phyloP scores from a whole-genome alignment of 163 green algal genomes.

The Volvox carteri region DNA sequence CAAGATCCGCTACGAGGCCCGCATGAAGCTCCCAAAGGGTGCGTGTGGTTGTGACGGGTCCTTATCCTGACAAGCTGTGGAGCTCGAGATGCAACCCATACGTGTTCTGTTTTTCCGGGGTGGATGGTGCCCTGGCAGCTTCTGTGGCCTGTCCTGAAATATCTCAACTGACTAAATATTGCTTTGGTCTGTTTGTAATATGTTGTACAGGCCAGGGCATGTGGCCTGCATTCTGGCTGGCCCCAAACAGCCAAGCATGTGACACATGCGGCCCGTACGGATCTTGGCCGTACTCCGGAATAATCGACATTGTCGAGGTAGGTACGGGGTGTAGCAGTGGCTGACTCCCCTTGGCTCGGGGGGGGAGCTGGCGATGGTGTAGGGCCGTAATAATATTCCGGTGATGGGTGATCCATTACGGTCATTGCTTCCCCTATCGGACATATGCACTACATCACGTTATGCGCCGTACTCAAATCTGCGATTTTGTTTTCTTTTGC shows the following conservation, averaged over 20 bases:
- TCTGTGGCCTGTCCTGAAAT: neutral
- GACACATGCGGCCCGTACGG: constrained; percentile 22
- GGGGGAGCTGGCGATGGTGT: neutral
- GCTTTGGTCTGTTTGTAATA: neutral
- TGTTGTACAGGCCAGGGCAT: constrained; percentile 4
- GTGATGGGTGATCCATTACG: neutral
- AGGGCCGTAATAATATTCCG: neutral
- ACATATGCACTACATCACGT: neutral
- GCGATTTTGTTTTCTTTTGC: neutral
- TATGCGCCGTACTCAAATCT: no score
- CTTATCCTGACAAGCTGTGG: neutral
- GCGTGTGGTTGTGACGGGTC: neutral
- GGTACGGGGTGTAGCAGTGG: neutral
- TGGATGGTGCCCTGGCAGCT: neutral
- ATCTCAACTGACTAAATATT: neutral
- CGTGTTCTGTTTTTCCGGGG: no score
- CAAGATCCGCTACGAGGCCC: neutral
- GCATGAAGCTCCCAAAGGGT: constrained; percentile 14
- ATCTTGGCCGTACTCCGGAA: constrained; percentile 25
- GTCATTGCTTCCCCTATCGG: no score
- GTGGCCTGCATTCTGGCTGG: constrained; percentile 16
- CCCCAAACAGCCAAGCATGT: neutral
- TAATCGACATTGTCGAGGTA: constrained; percentile 26
- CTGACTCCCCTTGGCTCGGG: neutral
- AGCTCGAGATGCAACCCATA: no score